Percentiles rank a stretch among this genome's conserved stretches.
These are phyloP conservation scores for Cadophora gregata DNA, from an alignment of 2,329 filamentous ascomycete species.

Conservation along the genomic window DNA sequence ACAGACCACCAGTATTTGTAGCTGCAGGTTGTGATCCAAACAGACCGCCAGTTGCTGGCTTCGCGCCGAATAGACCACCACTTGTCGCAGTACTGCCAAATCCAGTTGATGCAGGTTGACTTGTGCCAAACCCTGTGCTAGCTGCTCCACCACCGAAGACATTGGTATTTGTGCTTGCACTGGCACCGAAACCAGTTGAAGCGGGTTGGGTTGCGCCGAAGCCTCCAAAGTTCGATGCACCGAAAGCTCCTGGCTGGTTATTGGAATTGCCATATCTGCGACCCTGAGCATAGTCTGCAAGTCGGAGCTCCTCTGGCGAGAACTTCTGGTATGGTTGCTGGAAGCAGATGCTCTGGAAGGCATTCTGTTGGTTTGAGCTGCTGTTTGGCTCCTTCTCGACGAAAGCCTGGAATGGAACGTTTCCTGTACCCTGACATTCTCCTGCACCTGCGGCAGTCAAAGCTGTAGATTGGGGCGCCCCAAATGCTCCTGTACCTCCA, in stretches of 20 bases:
- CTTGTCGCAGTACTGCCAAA: conserved; percentile 52
- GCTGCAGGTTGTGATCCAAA: conserved; percentile 49
- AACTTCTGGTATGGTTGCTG: conserved; percentile 85
- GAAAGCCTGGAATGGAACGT: conserved; percentile 70
- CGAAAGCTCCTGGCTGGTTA: conserved; percentile 83
- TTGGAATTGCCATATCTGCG: conserved; percentile 82
- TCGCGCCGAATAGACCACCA: conserved; percentile 50
- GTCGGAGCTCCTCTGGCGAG: conserved; percentile 82
- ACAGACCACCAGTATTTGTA: conserved; percentile 43
- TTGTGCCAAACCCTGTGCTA: conserved; percentile 46
- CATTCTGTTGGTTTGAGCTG: conserved; percentile 58
- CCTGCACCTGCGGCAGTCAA: conserved; percentile 54
- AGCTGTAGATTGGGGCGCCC: conserved; percentile 51
- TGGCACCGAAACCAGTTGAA: conserved; percentile 55
- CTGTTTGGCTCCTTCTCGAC: conserved; percentile 75
- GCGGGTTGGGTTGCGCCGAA: conserved; percentile 50
- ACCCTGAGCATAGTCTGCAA: conserved; percentile 89
- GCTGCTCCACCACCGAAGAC: conserved; percentile 19
- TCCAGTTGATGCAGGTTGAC: conserved; percentile 49
- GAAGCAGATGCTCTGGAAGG: conserved; percentile 82
- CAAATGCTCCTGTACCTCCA: conserved; percentile 47
- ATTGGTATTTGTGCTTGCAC: conserved; percentile 23
- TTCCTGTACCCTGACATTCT: conserved; percentile 72
- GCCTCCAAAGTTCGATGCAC: conserved; percentile 47
- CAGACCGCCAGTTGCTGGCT: conserved; percentile 46